These are phyloP conservation scores for Colletotrichum sp. DNA, from an alignment of 2,329 filamentous ascomycete genomes.

Conservation along the genomic window DNA sequence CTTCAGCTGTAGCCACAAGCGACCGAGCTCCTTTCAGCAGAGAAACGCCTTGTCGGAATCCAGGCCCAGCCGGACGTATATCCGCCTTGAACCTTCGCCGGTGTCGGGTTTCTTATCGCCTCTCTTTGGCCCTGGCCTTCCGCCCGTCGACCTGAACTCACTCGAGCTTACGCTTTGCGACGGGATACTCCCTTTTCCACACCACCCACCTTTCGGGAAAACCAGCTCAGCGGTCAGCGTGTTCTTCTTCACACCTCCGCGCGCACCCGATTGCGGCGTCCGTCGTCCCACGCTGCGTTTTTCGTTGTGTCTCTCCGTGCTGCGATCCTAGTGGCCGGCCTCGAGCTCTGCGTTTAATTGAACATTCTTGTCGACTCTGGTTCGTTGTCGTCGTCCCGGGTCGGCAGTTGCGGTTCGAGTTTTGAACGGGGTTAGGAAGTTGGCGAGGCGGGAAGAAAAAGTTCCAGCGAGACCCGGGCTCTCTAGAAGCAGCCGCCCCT, in stretches of 20 bases:
- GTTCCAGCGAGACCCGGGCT: constrained; percentile 10
- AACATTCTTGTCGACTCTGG: neutral
- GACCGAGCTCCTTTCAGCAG: neutral
- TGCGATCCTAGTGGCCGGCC: constrained; percentile 7
- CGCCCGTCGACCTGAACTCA: neutral
- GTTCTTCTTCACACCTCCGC: neutral
- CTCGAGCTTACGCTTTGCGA: neutral
- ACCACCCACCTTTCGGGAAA: neutral
- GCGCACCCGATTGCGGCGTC: constrained; percentile 1
- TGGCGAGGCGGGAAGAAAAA: neutral
- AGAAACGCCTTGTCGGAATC: neutral
- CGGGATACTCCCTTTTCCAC: constrained; percentile 9
- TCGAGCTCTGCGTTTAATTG: constrained; percentile 1
- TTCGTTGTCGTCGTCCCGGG: neutral
- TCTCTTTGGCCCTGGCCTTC: neutral
- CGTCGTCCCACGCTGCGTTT: neutral
- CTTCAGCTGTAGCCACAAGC: neutral
- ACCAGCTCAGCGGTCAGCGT: neutral
- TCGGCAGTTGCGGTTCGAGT: neutral
- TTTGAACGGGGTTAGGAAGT: neutral
- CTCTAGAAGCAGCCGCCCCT: neutral
- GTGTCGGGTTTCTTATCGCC: neutral
- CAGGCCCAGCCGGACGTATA: neutral
- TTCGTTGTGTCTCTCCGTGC: constrained; percentile 3
- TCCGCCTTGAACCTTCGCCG: neutral